Conservation (phyloP, 306 rosid species). For the Acacia crassicarpa region DNA sequence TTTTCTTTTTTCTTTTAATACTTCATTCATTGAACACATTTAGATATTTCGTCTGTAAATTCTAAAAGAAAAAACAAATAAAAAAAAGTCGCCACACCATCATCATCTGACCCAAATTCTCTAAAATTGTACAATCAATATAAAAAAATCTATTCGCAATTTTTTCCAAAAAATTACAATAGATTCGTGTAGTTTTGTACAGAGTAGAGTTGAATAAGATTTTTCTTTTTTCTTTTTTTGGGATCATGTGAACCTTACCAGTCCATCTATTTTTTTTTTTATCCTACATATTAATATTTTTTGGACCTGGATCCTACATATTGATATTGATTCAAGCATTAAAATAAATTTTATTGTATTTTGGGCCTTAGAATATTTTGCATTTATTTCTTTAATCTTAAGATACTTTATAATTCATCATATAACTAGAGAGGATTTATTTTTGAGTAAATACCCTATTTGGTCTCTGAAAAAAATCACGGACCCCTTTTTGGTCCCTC, state of each 20-base stretch:
- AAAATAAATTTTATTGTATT: not conserved
- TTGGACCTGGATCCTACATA: too few relatives aligned
- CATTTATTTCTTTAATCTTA: not conserved
- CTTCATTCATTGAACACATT: not conserved
- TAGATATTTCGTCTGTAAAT: not conserved
- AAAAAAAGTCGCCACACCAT: not conserved
- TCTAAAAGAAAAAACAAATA: not conserved
- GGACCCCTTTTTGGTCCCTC: accelerated
- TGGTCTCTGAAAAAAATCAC: accelerated
- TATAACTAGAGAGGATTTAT: not conserved
- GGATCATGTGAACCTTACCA: not conserved
- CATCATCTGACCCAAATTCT: not conserved
- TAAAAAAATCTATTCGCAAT: not conserved
- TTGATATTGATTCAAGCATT: not conserved
- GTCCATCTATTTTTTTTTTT: too few relatives aligned
- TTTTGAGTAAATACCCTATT: too few relatives aligned
- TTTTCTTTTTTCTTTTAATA: not conserved
- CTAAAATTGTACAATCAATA: not conserved
- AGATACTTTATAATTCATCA: not conserved
- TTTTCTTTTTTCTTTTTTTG: too few relatives aligned
- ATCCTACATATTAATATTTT: too few relatives aligned
- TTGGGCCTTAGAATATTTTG: not conserved
- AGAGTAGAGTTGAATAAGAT: too few relatives aligned
- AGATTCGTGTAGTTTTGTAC: not conserved
- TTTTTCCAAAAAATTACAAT: too few relatives aligned